Evolutionary conservation across 2,329 filamentous ascomycete species (phyloP).

Genomic region (Cladophialophora carrionii): DNA sequence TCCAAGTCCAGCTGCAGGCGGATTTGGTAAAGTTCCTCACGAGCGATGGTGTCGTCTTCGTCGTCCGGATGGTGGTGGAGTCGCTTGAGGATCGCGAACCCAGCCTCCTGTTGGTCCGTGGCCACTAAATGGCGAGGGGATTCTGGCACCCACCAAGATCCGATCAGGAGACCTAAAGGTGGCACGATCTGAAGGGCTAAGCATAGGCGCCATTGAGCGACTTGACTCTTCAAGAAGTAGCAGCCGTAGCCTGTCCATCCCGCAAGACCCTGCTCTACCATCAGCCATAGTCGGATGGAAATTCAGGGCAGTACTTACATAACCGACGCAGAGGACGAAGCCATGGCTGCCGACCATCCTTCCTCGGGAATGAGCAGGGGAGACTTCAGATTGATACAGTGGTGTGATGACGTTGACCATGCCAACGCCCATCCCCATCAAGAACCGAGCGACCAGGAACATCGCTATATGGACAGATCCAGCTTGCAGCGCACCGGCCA

Average conservation of each 20-base stretch:
- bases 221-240: conserved; percentile 21
- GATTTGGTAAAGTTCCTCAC: conserved; percentile 47
- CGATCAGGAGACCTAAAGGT: conserved; percentile 19
- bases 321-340: conserved; percentile 27
- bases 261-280: conserved; percentile 20
- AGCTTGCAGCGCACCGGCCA: conserved; percentile 30
- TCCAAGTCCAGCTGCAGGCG: conserved; percentile 31
- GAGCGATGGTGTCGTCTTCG: conserved; percentile 45
- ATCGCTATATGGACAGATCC: conserved; percentile 33
- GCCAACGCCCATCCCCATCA: conserved; percentile 30
- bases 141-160: conserved; percentile 25
- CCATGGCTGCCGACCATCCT: conserved; percentile 40
- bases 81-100: conserved; percentile 18
- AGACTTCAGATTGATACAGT: conserved; percentile 27
- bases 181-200: conserved; percentile 21
- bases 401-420: conserved; percentile 28
- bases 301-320: conserved; percentile 7
- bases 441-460: conserved; percentile 35
- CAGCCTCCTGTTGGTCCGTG: conserved; percentile 22
- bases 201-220: conserved; percentile 26
- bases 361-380: conserved; percentile 41
- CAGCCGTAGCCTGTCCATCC: conserved; percentile 30
- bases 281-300: background rate
- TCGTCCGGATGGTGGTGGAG: conserved; percentile 39
- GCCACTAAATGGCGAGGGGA: conserved; percentile 20